These are phyloP conservation scores for Rosa rugosa DNA, from an alignment of 306 rosid species.

Conservation along the genomic window DNA sequence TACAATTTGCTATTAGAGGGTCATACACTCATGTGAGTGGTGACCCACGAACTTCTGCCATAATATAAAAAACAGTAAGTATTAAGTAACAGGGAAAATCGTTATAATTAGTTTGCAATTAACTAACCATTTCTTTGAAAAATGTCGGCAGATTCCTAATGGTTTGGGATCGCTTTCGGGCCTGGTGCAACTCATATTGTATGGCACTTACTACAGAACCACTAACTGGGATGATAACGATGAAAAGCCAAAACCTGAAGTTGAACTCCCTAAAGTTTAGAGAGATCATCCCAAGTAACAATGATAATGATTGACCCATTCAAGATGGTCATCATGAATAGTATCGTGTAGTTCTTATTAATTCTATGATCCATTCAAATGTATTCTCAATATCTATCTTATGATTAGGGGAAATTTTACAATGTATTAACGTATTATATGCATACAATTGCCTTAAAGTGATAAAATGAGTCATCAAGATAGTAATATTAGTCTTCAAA, in stretches of 20 bases:
- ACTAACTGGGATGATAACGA: slow-evolving; percentile 17
- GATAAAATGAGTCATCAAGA: too few species aligned
- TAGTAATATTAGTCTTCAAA: too few species aligned
- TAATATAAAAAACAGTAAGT: too few species aligned
- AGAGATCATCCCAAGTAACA: not conserved
- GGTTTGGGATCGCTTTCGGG: slow-evolving; percentile 49
- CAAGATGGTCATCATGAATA: not conserved
- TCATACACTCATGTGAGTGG: too few species aligned
- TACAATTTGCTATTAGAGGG: too few species aligned
- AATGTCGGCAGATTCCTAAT: slow-evolving; percentile 43
- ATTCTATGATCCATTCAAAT: not conserved
- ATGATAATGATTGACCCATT: not conserved
- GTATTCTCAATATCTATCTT: not conserved
- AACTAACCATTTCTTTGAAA: not conserved
- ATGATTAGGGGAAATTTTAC: too few species aligned
- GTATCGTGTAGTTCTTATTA: not conserved
- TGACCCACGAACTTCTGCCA: too few species aligned
- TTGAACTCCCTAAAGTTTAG: not conserved
- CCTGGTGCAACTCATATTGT: slow-evolving; percentile 41
- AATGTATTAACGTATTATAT: too few species aligned
- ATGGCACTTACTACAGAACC: slow-evolving; percentile 34
- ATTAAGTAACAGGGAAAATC: too few species aligned
- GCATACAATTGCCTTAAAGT: too few species aligned
- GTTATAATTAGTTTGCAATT: not conserved
- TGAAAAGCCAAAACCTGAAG: not conserved